Base-by-base conservation (phyloP, 2,329 filamentous ascomycete genomes). In the Xenoacremonium recifei region DNA sequence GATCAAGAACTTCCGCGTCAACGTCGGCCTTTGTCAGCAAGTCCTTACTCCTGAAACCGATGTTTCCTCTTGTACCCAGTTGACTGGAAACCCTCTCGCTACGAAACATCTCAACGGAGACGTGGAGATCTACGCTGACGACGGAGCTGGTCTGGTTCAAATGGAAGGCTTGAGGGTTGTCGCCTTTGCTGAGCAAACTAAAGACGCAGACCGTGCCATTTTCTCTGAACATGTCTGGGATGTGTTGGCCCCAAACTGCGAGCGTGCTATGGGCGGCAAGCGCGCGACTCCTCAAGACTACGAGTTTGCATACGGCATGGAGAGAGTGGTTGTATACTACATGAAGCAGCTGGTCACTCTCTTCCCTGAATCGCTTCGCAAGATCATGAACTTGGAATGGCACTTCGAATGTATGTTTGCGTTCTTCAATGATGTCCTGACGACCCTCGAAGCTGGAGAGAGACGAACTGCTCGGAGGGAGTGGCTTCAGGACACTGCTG, bases 1-100 rank as follows among this genome's bases (percentile, higher is more conserved):
- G 31, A 45, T 48, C 25, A 35, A 39, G 9, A 33, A 42, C 33
- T 35, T 48, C 6, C 37, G 45, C 7, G 35, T 48, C 21, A 39
- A 33, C 25, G 42, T 42, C 20, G 7, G 12, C n/a, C 7, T 15
- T n/a, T 31, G n/a, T 15, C 12, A 7, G 29, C 29, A 15, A 31
- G 12, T 31, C 6, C 6, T n/a, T n/a, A n/a, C n/a, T n/a, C n/a
- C n/a, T n/a, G n/a, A n/a, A n/a, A n/a, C n/a, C n/a, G n/a, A n/a
- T n/a, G n/a, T n/a, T n/a, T n/a, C n/a, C n/a, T n/a, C n/a, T n/a
- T n/a, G n/a, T n/a, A n/a, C n/a, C n/a, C n/a, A n/a, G n/a, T n/a
- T n/a, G n/a, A n/a, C n/a, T n/a, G n/a, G n/a, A n/a, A n/a, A n/a
- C n/a, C n/a, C n/a, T n/a, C n/a, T n/a, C n/a, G n/a, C n/a, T n/a